Conservation (phyloP, 176 grass and related monocot species). For the Thinopyrum elongatum region DNA sequence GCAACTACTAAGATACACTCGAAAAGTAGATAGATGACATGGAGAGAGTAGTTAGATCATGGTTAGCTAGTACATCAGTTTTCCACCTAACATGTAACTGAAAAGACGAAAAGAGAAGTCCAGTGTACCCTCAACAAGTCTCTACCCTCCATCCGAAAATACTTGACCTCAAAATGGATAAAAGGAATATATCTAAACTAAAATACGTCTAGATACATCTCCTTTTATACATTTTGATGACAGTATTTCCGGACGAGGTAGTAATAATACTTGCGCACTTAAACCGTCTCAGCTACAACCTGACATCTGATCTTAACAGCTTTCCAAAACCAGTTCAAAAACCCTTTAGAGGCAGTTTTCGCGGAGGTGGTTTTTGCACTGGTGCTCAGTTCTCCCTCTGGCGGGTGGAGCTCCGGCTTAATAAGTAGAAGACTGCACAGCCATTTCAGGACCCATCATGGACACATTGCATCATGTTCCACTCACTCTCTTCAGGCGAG, state of each 20-base stretch:
- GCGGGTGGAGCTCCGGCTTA: neutral
- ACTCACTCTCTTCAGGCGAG: neutral
- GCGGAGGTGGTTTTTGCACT: neutral
- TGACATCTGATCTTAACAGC: neutral
- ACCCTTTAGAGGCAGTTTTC: neutral
- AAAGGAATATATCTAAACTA: no score
- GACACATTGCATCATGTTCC: conserved; percentile 1
- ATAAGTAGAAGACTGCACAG: neutral
- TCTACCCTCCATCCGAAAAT: no score
- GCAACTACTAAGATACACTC: neutral
- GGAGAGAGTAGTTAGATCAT: neutral
- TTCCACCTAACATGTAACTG: conserved; percentile 32
- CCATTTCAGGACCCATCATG: neutral
- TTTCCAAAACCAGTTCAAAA: conserved; percentile 6
- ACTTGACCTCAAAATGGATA: no score
- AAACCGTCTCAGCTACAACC: neutral
- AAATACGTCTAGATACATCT: no score
- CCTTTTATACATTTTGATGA: no score
- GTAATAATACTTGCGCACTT: neutral
- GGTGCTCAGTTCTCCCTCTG: neutral
- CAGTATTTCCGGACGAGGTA: no score
- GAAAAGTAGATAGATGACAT: neutral
- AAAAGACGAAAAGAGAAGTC: neutral
- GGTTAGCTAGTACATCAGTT: conserved; percentile 17
- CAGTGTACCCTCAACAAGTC: neutral